phyloP scores from a whole-genome alignment of 306 rosid species.

The Cicer yamashitae region DNA sequence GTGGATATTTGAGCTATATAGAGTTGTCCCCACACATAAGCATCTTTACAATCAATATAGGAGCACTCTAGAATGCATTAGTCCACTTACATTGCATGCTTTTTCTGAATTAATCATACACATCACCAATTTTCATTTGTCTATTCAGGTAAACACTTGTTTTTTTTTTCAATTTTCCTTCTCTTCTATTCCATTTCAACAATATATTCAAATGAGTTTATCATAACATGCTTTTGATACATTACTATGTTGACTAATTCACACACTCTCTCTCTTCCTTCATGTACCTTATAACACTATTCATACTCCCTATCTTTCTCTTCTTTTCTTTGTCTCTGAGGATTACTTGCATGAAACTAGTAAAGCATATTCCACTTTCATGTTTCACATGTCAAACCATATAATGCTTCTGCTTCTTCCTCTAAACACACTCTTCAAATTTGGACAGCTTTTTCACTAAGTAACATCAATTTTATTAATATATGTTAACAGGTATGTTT shows the following conservation, averaged over 20 bases:
- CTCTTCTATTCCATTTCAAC: conserved; percentile 39
- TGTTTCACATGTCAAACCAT: conserved; percentile 47
- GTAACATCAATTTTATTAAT: conserved; percentile 27
- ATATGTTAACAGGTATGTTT: conserved; percentile 51
- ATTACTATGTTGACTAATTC: conserved; percentile 93
- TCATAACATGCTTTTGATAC: conserved; percentile 79
- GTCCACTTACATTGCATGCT: conserved; percentile 66
- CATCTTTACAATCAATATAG: conserved; percentile 50
- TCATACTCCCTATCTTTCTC: conserved; percentile 14
- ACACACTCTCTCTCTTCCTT: conserved; percentile 48
- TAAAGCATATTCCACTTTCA: conserved; percentile 45
- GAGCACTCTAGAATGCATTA: conserved; percentile 49
- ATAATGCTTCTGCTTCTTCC: conserved; percentile 49
- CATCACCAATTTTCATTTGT: conserved; percentile 48
- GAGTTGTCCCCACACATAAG: conserved; percentile 46
- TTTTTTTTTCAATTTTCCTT: conserved; percentile 23
- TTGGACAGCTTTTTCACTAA: conserved; percentile 41
- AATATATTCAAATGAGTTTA: conserved; percentile 56
- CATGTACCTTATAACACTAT: conserved; percentile 47
- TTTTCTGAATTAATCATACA: conserved; percentile 55
- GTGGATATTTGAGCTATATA: conserved; percentile 50
- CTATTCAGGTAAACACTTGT: conserved; percentile 23
- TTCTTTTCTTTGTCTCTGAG: conserved; percentile 51
- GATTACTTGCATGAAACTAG: conserved; percentile 64
- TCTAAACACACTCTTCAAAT: conserved; percentile 38